Base-by-base conservation (phyloP, 768 basidiomycete genomes). In the Amanita molliuscula region DNA sequence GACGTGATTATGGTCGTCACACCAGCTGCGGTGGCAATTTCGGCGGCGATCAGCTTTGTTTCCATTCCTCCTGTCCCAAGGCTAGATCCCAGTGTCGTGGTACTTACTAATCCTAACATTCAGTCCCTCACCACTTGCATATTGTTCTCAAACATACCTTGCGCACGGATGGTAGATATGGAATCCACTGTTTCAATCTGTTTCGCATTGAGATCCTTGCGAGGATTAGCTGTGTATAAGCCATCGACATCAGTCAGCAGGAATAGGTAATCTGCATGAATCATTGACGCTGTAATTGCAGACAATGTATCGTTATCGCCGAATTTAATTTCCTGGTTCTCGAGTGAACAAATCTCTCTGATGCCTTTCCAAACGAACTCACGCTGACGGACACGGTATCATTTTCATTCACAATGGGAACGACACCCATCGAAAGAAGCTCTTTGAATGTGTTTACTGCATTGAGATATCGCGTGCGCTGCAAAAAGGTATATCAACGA, bases 61-160 rank as follows among this genome's bases (percentile, higher is more conserved):
- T 96, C 93, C 96, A 98, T 98, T 3, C 96, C 96, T 0, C 96
- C 96, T 1, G 96, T 98, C 0, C 96, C 96, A 9, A 99, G 76
- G 56, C 79, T 89, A 1, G 91, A 94, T 0, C 96, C 96, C 1
- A 95, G 74, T 0, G 96, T 96, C 2, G 81, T 79, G 0, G 91
- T 96, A 64, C 89, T 94, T 6, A 99, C 96, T 95, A 58, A 21
- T 42, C 29, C 18, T 18, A 50, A 33, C 44, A 42, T 52, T 50
- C 16, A 44, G 23, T 15, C 20, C 44, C 6, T 38, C 41, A 7
- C n/a, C 34, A 34, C 13, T 47, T 43, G 21, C 28, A 16, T 10
- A 4, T 31, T 13, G 45, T 15, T 46, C 44, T 13, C 34, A 23
- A 45, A 57, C 70, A 28, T 51, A 89, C 93, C 93, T 79, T 89